Percentiles rank a stretch among this genome's conserved stretches.
These are phyloP conservation scores for Volvariella surrecta DNA, from an alignment of 1,284 basidiomycete genomes.

Conservation along the genomic window DNA sequence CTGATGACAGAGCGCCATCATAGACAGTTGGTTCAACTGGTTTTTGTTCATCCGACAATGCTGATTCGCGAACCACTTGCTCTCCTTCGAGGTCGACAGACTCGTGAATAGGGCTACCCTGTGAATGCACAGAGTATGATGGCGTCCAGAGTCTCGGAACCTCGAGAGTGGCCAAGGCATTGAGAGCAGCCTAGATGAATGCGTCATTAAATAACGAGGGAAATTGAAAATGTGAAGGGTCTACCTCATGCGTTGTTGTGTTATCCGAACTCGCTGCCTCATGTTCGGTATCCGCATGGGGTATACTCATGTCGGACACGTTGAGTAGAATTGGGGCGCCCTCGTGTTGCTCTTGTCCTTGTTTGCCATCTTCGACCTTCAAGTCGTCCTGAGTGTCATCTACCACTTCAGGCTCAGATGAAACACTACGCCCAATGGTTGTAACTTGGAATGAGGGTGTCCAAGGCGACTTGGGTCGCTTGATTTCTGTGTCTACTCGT, in stretches of 20 bases:
- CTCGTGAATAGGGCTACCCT: constrained; percentile 12
- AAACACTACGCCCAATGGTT: constrained; percentile 13
- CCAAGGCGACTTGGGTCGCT: constrained; percentile 18
- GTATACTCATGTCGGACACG: constrained; percentile 1
- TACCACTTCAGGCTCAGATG: constrained; percentile 5
- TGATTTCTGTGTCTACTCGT: constrained; percentile 7
- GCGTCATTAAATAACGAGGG: neutral
- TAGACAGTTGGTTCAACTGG: neutral
- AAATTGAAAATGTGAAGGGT: neutral
- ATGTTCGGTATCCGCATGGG: neutral
- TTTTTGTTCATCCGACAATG: neutral
- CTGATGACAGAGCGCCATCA: too few species aligned
- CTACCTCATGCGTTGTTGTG: neutral
- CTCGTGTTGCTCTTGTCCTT: neutral
- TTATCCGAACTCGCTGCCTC: neutral
- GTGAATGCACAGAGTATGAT: constrained; percentile 17
- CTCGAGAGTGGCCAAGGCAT: constrained; percentile 1
- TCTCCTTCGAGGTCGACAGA: constrained; percentile 2
- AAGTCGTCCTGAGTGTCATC: constrained; percentile 7
- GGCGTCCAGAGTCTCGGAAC: constrained; percentile 12
- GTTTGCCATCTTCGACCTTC: neutral
- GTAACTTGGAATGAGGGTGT: constrained; percentile 20
- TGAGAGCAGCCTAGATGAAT: neutral
- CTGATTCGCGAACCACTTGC: neutral
- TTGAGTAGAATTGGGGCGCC: neutral